Conservation (phyloP, 495 filamentous ascomycete species). For the Pyrenopolyporus hunteri region DNA sequence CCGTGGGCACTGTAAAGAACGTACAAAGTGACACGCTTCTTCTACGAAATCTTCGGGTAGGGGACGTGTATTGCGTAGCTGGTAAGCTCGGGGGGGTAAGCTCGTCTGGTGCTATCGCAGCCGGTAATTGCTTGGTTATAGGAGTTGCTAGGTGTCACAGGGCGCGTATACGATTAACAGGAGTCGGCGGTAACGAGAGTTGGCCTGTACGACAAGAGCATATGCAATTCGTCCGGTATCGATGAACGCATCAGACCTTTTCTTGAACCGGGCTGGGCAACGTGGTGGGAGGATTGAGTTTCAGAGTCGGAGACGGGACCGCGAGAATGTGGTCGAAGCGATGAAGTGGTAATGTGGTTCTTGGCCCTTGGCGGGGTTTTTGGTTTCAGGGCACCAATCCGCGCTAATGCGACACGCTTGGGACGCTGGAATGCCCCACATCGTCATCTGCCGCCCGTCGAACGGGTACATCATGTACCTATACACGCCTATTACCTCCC, state of each 20-base stretch:
- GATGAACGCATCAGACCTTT: conserved; percentile 26
- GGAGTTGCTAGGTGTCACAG: conserved; percentile 1
- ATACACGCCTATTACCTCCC: no score
- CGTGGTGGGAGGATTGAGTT: conserved; percentile 32
- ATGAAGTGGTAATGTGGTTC: conserved; percentile 12
- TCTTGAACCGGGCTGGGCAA: no score
- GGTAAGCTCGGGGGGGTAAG: conserved; percentile 4
- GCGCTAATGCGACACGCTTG: conserved; percentile 33
- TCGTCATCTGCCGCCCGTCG: neutral
- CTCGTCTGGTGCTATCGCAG: no score
- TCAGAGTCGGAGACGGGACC: conserved; percentile 15
- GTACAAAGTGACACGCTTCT: neutral
- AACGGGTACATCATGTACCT: no score
- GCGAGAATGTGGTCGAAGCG: conserved; percentile 20
- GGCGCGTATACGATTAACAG: neutral
- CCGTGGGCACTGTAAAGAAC: conserved; percentile 18
- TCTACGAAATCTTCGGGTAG: neutral
- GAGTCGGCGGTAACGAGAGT: neutral
- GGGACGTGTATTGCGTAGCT: neutral
- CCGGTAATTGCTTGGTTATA: no score
- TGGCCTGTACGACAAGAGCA: neutral
- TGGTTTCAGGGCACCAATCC: conserved; percentile 37
- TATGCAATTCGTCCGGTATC: conserved; percentile 1
- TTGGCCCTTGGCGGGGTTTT: conserved; percentile 33
- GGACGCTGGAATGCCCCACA: conserved; percentile 8